Evolutionary conservation across 345 rosid species (phyloP), one percentile per base, ranked within the genome.

Genomic region (Durio zibethinus): DNA sequence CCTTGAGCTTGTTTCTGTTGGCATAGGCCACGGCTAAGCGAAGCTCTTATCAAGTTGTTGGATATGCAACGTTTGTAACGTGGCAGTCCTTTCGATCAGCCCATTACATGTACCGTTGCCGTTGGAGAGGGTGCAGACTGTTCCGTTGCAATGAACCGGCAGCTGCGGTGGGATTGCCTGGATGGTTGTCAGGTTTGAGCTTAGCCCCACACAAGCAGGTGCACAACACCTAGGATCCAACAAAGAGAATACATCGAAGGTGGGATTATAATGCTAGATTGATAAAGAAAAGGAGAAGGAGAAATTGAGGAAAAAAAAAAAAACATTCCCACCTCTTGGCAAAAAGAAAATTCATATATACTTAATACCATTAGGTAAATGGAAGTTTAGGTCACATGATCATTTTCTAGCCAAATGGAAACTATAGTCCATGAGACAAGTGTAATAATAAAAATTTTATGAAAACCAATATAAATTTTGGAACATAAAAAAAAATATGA

Each of bases 71-170:
- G 75, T 75, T 79, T 12, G 85, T 87, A 2, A 90, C 96, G n/a
- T 74, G 80, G 72, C 96, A 93, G 0, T 68, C 81, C 81, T 84
- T 82, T 48, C 94, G 77, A 66, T 91, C 98, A 0, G 93, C 89
- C 80, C n/a, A n/a, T n/a, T n/a, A n/a, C 91, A 91, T 33, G 48
- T 71, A 48, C 93, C 98, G 7, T 85, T 88, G 14, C 93, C 81
- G 81, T 91, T 91, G 21, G 90, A 87, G 83, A 93, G 80, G 3
- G 88, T 89, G 86, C 96, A 91, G 60, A 86, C 85, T 35, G 80
- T 75, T 21, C 47, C 72, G 31, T 74, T 79, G 85, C 98, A 93
- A 7, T 23, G 84, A 62, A 93, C 80, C 64, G 88, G 90, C 36
- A 88, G 79, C 69, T 73, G 78, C 29, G 98, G 95, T 12, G 87